These are phyloP conservation scores for Aureobasidium sp. DNA, from an alignment of 2,329 filamentous ascomycete genomes.

Conservation along the genomic window DNA sequence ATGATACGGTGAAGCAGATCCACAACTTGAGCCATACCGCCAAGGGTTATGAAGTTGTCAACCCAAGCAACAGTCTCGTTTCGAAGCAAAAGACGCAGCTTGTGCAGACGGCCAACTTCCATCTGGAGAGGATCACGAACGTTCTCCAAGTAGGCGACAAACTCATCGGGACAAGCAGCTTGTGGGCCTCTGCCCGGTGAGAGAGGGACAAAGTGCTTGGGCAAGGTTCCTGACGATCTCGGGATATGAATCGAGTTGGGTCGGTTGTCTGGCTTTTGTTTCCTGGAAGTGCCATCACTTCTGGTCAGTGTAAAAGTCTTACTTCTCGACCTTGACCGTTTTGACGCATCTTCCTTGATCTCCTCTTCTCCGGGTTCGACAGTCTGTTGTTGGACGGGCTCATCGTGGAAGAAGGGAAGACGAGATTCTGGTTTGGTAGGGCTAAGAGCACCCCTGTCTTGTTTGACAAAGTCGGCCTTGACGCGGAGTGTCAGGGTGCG, in stretches of 20 bases:
- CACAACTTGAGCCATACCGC: slow-evolving; percentile 88
- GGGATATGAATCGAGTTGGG: slow-evolving; percentile 55
- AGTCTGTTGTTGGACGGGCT: not conserved
- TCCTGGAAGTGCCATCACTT: slow-evolving; percentile 64
- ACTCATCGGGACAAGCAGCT: slow-evolving; percentile 68
- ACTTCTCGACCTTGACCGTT: slow-evolving; percentile 47
- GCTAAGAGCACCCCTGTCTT: slow-evolving; percentile 51
- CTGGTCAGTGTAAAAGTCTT: slow-evolving; percentile 72
- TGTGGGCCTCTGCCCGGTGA: slow-evolving; percentile 46
- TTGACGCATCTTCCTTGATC: slow-evolving; percentile 21
- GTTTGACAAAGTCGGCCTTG: slow-evolving; percentile 91
- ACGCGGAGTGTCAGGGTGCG: slow-evolving; percentile 77
- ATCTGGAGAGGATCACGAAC: slow-evolving; percentile 72
- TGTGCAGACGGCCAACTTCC: slow-evolving; percentile 92
- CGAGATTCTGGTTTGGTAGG: slow-evolving; percentile 13
- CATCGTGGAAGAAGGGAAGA: slow-evolving; percentile 9
- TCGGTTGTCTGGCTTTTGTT: slow-evolving; percentile 57
- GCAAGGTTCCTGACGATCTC: slow-evolving; percentile 17
- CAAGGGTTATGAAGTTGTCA: slow-evolving; percentile 78
- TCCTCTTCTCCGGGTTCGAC: slow-evolving; percentile 8
- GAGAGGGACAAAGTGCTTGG: slow-evolving; percentile 16
- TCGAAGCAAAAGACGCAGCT: slow-evolving; percentile 75
- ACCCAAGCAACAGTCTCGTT: slow-evolving; percentile 97
- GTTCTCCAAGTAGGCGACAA: slow-evolving; percentile 75
- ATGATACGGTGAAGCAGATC: slow-evolving; percentile 82